Base-by-base conservation (phyloP, 1,284 basidiomycete species). In the Wallemia ichthyophaga region DNA sequence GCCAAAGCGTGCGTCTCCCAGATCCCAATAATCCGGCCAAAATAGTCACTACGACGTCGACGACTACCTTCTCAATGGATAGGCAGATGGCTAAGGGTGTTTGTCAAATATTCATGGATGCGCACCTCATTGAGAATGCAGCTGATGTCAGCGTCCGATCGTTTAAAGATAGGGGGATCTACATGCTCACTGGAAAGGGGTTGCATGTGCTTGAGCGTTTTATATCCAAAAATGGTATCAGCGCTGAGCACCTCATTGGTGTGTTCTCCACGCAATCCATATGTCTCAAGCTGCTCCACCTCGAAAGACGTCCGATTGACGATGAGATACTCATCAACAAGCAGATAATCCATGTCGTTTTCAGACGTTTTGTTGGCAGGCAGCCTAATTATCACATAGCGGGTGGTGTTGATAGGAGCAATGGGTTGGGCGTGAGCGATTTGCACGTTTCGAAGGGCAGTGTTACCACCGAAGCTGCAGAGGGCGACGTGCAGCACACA, bases 81-180 rank as follows among this genome's bases (percentile, higher is more conserved):
- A 81, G 89, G 64, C 92, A 98, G 57, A 98, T 98, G 84, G 94
- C 94, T 62, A 94, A 95, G 73, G 88, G 87, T 31, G 96, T 98
- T 80, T 88, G 88, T 71, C 92, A 98, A 71, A 91, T 96, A 68
- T 98, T 96, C 68, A 92, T 99, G 85, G 92, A 98, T 64, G 91
- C 92, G 58, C 83, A 89, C 62, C 77, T 98, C 63, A 89, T 98
- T 64, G 91, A 95, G 71, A 95, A 95, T 68, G 91, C 89, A 15
- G 81, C 85, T 21, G 94, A 98, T 71, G 80, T 83, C 23, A 75
- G 77, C 27, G 83, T 83, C 24, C 82, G 82, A 65, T 75, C 84
- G 55, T 98, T 98, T 82, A 95, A 95, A 73, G 92, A 98, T 66
- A 82, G 91, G 59, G 92, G 92, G 62, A 83, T 96, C 61, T 99